Evolutionary conservation across 768 basidiomycete species (phyloP), one percentile per base, ranked within the genome.

Genomic region (Phanerodontia chrysosporium): DNA sequence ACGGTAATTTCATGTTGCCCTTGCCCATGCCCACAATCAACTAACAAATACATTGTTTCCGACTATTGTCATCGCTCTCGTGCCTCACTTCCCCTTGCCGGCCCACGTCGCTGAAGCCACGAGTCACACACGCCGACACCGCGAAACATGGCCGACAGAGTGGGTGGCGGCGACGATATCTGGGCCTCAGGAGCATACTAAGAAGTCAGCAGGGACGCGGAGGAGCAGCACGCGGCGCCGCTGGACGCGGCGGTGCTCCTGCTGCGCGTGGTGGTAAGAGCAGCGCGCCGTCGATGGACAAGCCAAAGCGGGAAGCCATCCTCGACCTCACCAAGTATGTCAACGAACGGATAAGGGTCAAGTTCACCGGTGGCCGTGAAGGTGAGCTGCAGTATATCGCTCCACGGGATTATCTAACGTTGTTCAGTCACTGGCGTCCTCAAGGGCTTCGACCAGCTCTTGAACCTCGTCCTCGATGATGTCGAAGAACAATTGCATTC

Each of bases 361-460:
- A 97, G 74, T 98, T 99, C 70, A 93, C 93, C n/a, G 97, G 97
- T 45, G 96, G 96, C 39, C 78, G 97, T 42, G 95, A 99, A 83
- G 95, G 95, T 92, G 61, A 52, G 58, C 39, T n/a, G 3, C 35
- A 32, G n/a, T 30, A 27, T 22, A n/a, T n/a, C n/a, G n/a, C n/a
- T n/a, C 49, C 16, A 21, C 13, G 29, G 32, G 7, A 28, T 56
- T 48, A 59, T 58, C 39, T 62, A 57, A 51, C 32, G 32, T 51
- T 22, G 60, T 52, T 22, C 66, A 98, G 96, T 98, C 54, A 90
- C 84, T 8, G 97, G 97, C 2, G 82, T 90, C 18, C 74, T 99
- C 62, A 99, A 99, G 74, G 97, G 97, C 25, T 98, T 85, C 67
- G 97, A 98, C 74, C 95, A 98, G 65, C 78, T 98, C 39, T 82